Conservation (phyloP, 768 basidiomycete species). For the Terana coerulea region DNA sequence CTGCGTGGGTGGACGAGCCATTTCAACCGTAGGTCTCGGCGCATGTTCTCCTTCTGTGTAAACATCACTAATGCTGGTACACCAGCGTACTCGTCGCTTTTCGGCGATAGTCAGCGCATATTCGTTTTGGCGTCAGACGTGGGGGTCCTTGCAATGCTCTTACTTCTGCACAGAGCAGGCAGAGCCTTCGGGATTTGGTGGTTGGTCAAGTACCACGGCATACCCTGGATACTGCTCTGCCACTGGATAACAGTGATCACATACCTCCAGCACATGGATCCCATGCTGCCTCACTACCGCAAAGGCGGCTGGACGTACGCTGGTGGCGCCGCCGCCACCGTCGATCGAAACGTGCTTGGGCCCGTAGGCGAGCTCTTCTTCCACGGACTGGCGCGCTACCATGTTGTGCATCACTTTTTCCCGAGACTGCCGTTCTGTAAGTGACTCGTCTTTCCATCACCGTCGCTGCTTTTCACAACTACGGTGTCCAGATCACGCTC, state of each 20-base stretch:
- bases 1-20: not conserved
- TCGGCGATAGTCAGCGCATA: too few relatives aligned
- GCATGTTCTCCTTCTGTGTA: conserved; percentile 16
- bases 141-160: too few relatives aligned
- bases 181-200: too few relatives aligned
- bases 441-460: too few relatives aligned
- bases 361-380: conserved; percentile 26
- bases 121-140: too few relatives aligned
- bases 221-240: too few relatives aligned
- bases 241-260: conserved; percentile 38
- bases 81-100: not conserved
- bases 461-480: too few relatives aligned
- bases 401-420: conserved; percentile 27
- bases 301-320: conserved; percentile 11
- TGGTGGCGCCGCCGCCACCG: conserved; percentile 21
- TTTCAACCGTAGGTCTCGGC: conserved; percentile 1
- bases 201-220: too few relatives aligned
- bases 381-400: conserved; percentile 20
- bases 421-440: conserved; percentile 18
- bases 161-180: too few relatives aligned
- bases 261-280: conserved; percentile 23
- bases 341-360: conserved; percentile 23
- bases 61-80: not conserved
- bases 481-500: too few relatives aligned
- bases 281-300: conserved; percentile 20